Evolutionary conservation across 106 monocot species (phyloP).

Genomic region (Dioscorea zingiberensis): DNA sequence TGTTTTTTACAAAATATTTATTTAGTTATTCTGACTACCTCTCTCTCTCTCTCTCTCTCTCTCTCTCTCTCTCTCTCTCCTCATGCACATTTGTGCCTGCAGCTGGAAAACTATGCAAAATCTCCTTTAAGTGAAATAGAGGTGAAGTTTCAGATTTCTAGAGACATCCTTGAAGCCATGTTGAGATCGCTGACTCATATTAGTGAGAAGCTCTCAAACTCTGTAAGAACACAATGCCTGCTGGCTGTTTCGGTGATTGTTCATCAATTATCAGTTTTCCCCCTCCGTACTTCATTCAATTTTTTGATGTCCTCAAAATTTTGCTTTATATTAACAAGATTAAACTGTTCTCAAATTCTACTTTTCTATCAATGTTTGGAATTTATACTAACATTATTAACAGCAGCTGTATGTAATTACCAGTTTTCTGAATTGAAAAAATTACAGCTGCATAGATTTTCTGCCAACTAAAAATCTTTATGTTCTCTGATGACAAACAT

Average conservation of each 20-base stretch:
- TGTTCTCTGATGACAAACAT: too few species aligned
- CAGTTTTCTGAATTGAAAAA: too few species aligned
- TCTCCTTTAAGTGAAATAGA: conserved; percentile 36
- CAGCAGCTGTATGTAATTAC: neutral
- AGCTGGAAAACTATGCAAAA: conserved; percentile 55
- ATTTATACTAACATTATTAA: neutral
- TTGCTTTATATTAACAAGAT: neutral
- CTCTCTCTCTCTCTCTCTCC: too few species aligned
- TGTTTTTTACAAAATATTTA: too few species aligned
- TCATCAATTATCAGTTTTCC: too few species aligned
- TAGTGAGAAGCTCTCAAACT: conserved; percentile 39
- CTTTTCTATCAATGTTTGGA: neutral
- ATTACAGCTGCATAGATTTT: too few species aligned
- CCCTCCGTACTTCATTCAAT: too few species aligned
- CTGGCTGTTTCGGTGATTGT: neutral
- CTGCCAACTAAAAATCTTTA: too few species aligned
- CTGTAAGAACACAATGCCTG: conserved; percentile 24
- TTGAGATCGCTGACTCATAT: conserved; percentile 51
- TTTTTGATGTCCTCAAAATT: too few species aligned
- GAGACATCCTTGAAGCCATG: conserved; percentile 63
- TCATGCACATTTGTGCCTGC: neutral
- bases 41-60: too few species aligned
- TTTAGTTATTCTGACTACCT: neutral
- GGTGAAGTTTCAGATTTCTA: conserved; percentile 54
- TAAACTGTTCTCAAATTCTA: neutral